Percentiles rank a stretch among this genome's conserved stretches.
Evolutionary conservation across 1,139 yeast genomes (phyloP).

Genomic region (Scheffersomyces cryptocercus): DNA sequence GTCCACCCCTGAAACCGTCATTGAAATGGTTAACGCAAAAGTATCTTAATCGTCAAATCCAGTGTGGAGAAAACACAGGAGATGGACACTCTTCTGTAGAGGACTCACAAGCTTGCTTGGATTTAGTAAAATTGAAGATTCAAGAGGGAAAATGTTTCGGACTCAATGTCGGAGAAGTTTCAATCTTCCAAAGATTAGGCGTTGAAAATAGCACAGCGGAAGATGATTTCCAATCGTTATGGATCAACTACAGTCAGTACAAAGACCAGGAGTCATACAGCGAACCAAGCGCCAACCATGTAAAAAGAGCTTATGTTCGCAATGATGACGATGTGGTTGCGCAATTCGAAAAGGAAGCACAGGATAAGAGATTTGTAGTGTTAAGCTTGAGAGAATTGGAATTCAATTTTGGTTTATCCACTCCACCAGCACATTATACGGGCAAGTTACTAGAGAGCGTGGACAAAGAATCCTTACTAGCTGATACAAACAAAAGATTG

Average conservation of each 20-base stretch:
- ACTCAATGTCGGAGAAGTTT: constrained; percentile 36
- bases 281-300: constrained; percentile 26
- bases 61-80: constrained; percentile 49
- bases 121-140: constrained; percentile 69
- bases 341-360: constrained; percentile 32
- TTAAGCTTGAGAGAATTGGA: constrained; percentile 64
- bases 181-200: constrained; percentile 29
- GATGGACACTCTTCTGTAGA: constrained; percentile 85
- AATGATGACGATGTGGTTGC: constrained; percentile 63
- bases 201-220: constrained; percentile 3
- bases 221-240: constrained; percentile 28
- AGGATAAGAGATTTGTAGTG: constrained; percentile 49
- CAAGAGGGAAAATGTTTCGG: constrained; percentile 70
- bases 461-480: constrained; percentile 5
- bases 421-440: constrained; percentile 5
- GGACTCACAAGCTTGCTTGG: constrained; percentile 81
- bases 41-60: constrained; percentile 61
- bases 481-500: constrained; percentile 45
- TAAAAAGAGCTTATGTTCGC: constrained; percentile 37
- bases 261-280: constrained; percentile 9
- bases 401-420: constrained; percentile 31
- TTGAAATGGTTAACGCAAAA: constrained; percentile 64
- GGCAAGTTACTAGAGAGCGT: not conserved
- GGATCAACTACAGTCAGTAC: constrained; percentile 35
- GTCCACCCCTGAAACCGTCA: constrained; percentile 79